Evolutionary conservation across 1,284 basidiomycete genomes (phyloP), one percentile per base, ranked within the genome.

Genomic region (Sanghuangporus weigelae): DNA sequence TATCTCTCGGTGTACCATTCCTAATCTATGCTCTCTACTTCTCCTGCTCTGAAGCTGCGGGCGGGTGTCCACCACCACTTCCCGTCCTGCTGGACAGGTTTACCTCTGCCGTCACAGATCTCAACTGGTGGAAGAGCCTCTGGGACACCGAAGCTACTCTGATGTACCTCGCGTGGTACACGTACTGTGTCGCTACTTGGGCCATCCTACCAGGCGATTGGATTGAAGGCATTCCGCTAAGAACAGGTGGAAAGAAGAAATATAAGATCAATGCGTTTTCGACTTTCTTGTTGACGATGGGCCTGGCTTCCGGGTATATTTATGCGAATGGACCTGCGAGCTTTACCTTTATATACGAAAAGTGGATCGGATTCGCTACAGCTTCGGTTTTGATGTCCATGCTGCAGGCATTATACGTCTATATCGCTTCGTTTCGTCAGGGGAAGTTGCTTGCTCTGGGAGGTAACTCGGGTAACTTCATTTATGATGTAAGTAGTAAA

Each of bases 211-310:
- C 97, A 0, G 96, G 94, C 7, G 90, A 95, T 68, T 84, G 84
- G 82, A 81, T 97, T 11, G 81, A 93, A 66, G 97, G 97, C 12
- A 85, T 82, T 7, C 78, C 83, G 21, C 76, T 98, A 68, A 82
- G 97, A 50, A 89, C 88, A 48, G 96, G 96, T 0, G 79, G 79
- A 61, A 87, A 82, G 69, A 87, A 90, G 73, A 78, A 80, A 66
- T 99, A 99, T 82, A 98, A 94, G 77, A 95, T 98, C 71, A 99
- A 99, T 78, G 96, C 93, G 0, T 92, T 98, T 73, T 83, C 92
- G 0, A 98, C 96, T 0, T 84, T 93, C 69, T 78, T 98, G 48
- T 81, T 95, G 42, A 81, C 92, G 1, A 73, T 96, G 64, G 92
- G 91, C 60, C 71, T 94, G 63, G 78, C 84, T 3, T 77, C 77